Evolutionary conservation across 73 alveolate species (phyloP), one percentile per base, ranked within the genome.

Genomic region (Paramecium pentaurelia): DNA sequence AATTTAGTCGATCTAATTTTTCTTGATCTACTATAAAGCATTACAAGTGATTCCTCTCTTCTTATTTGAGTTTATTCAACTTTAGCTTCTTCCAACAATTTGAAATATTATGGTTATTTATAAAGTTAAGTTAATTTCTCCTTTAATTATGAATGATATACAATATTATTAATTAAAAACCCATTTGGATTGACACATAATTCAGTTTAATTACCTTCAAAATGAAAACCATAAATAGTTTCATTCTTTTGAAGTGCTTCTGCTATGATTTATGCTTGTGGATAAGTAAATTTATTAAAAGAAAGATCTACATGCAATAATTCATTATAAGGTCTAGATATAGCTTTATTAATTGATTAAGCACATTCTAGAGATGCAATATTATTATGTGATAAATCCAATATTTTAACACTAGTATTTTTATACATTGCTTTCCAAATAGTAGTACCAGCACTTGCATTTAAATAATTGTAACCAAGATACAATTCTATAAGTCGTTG

Each of bases 151-250:
- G 34, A 2, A 11, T 73, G n/a, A 5, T 37, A 34, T 2, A 11
- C 40, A 0, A 73, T 40, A 18, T 34, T 37, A 38, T 73, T 73
- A 73, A 37, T 73, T 32, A 73, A n/a, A 34, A 73, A 73, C 4
- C 87, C 87, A 37, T 73, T 73, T 0, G 87, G 22, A 73, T 73
- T 73, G n/a, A 73, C 87, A 37, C 40, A 20, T 40, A 73, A 37
- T 73, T 73, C 60, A 36, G 83, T 18, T 47, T 47, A 18, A 89
- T 89, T 68, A 11, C 91, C 91, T 47, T 89, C 88, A 89, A 42
- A 89, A 83, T 89, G 94, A 47, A 89, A 89, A 10, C 94, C 94
- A 71, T 38, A 51, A 1, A 89, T 89, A 25, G 94, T 70, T 47
- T 51, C 71, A 73, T 89, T 89, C 25, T 71, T 71, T 45, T 32